Conservation (phyloP, 768 basidiomycete genomes). For the Coprinopsis strossmayeri region DNA sequence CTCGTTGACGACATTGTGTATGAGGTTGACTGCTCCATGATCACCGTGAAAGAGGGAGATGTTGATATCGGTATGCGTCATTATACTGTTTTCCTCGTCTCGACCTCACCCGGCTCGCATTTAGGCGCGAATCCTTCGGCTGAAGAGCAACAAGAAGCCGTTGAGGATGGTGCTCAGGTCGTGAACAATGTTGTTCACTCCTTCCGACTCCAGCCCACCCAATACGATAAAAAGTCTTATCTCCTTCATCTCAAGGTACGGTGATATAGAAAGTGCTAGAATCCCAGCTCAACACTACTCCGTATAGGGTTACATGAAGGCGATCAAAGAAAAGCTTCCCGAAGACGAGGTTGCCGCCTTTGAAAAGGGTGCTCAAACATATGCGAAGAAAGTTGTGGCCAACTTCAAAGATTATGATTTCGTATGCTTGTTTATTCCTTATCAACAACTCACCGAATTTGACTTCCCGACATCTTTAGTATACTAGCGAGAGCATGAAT, state of each 20-base stretch:
- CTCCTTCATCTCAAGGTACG: constrained; percentile 74
- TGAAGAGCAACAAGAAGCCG: constrained; percentile 75
- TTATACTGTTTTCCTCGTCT: constrained; percentile 1
- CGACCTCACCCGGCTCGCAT: neutral
- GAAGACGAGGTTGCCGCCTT: constrained; percentile 67
- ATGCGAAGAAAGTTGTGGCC: constrained; percentile 82
- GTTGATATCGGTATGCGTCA: constrained; percentile 75
- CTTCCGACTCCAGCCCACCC: constrained; percentile 78
- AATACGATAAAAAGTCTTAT: constrained; percentile 90
- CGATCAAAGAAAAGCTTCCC: constrained; percentile 65
- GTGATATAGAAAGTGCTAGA: neutral
- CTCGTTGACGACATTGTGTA: constrained; percentile 68
- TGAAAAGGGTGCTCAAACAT: constrained; percentile 71
- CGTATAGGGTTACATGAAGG: constrained; percentile 87
- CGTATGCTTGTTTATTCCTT: constrained; percentile 34
- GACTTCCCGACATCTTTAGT: no score
- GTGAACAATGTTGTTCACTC: constrained; percentile 93
- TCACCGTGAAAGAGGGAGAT: constrained; percentile 70
- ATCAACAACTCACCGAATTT: neutral
- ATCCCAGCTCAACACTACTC: neutral
- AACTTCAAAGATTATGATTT: constrained; percentile 96
- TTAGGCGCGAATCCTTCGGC: constrained; percentile 89
- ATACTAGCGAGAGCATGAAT: constrained; percentile 69
- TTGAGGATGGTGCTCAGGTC: constrained; percentile 68
- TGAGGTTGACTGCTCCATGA: constrained; percentile 79